phyloP scores from a whole-genome alignment of 805 yeast genomes.

The Myxozyma melibiosi region DNA sequence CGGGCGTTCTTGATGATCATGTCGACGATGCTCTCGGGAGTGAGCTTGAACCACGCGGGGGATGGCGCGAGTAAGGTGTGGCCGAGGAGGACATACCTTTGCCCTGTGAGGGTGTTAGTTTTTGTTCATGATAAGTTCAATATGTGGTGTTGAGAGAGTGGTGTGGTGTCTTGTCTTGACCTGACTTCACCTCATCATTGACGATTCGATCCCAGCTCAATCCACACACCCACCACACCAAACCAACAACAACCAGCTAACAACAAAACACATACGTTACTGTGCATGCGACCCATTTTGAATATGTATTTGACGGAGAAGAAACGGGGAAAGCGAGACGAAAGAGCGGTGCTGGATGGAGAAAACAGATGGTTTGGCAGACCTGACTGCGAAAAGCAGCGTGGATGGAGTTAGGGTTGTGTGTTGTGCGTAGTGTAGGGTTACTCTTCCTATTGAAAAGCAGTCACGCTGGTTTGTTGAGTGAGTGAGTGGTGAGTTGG shows the following conservation, averaged over 20 bases:
- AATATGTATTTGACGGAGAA: constrained; percentile 41
- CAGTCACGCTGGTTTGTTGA: constrained; percentile 1
- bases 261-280: constrained; percentile 50
- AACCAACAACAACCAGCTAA: background rate
- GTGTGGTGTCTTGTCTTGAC: background rate
- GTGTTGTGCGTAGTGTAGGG: too few relatives aligned
- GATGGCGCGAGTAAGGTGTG: constrained; percentile 97
- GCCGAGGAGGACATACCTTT: constrained; percentile 99
- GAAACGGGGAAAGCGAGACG: background rate
- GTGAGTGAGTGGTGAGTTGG: background rate
- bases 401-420: too few relatives aligned
- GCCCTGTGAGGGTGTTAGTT: constrained; percentile 54
- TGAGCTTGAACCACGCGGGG: constrained; percentile 99
- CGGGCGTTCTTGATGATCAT: constrained; percentile 99
- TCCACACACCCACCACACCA: background rate
- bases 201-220: background rate
- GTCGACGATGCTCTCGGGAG: constrained; percentile 94
- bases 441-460: too few relatives aligned
- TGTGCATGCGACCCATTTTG: constrained; percentile 99
- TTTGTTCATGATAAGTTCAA: background rate
- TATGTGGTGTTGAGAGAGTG: background rate
- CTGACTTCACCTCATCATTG: background rate
- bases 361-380: too few relatives aligned
- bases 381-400: too few relatives aligned
- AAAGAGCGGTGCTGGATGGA: too few relatives aligned